Percentiles rank a stretch among this genome's conserved stretches.
phyloP scores from a whole-genome alignment of 129 eudicot species.

The Centaurea solstitialis region DNA sequence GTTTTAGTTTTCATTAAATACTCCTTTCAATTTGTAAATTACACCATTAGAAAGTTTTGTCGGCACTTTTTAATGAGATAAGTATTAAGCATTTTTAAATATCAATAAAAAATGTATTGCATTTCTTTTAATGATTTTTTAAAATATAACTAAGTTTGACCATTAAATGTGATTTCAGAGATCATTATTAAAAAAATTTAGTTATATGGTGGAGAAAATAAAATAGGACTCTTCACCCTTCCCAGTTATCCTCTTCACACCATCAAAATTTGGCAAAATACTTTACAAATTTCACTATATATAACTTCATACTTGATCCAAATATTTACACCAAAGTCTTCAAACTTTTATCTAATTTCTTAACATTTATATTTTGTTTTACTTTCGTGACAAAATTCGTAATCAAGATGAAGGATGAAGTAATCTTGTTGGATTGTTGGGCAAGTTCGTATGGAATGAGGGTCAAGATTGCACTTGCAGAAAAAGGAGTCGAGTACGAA shows the following conservation, averaged over 20 bases:
- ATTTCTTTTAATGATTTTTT: no score
- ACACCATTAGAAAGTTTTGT: no score
- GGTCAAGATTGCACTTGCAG: conserved; percentile 35
- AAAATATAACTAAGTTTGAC: no score
- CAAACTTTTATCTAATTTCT: background rate
- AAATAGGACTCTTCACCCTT: background rate
- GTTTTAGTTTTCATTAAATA: no score
- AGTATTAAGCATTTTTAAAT: no score
- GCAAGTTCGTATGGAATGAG: conserved; percentile 39
- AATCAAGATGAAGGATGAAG: conserved; percentile 22
- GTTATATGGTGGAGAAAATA: background rate
- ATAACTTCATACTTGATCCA: background rate
- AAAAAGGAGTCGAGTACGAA: conserved; percentile 31
- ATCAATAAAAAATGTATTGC: no score
- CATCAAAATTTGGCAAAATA: conserved; percentile 10
- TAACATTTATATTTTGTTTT: background rate
- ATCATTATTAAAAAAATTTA: background rate
- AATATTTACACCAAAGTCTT: background rate
- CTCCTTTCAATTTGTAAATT: no score
- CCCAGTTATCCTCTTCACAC: conserved; percentile 12
- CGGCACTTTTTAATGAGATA: no score
- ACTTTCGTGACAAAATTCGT: background rate
- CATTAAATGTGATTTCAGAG: background rate
- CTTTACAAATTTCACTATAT: conserved; percentile 11
- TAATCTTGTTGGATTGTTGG: conserved; percentile 32